These are phyloP conservation scores for Aureobasidium leucospermi DNA, from an alignment of 2,329 filamentous ascomycete species.

Conservation along the genomic window DNA sequence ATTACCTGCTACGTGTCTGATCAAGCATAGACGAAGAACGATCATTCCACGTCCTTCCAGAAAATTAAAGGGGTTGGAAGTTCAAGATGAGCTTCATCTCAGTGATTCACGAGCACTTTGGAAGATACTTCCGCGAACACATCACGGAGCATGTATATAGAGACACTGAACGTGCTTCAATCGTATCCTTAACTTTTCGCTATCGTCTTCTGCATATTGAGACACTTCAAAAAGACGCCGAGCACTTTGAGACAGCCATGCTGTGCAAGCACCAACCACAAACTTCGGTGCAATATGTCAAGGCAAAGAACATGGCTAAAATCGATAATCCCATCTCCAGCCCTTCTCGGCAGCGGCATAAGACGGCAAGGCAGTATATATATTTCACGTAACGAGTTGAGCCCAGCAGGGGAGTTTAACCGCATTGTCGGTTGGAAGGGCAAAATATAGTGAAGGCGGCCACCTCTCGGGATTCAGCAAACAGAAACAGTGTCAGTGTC, in stretches of 20 bases:
- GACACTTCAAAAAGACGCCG: no score
- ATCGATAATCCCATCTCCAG: not conserved
- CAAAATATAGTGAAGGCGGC: not conserved
- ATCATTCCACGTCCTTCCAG: not conserved
- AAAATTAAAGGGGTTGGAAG: not conserved
- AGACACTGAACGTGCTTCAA: not conserved
- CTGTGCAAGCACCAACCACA: not conserved
- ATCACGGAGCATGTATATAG: not conserved
- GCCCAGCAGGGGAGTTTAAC: not conserved
- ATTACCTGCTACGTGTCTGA: not conserved
- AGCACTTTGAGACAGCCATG: not conserved
- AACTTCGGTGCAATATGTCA: constrained; percentile 3
- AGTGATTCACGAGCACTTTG: not conserved
- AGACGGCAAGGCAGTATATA: not conserved
- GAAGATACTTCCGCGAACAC: not conserved
- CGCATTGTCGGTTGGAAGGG: not conserved
- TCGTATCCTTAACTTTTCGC: not conserved
- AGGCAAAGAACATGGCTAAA: not conserved
- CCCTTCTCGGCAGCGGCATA: not conserved
- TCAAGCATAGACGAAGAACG: not conserved
- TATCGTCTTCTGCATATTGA: not conserved
- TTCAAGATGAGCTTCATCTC: not conserved
- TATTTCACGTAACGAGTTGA: not conserved
- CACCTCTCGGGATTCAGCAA: not conserved
- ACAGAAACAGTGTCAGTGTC: not conserved